These are phyloP conservation scores for Spencermartinsiella ligniputridi DNA, from an alignment of 1,139 yeast species.

Conservation along the genomic window DNA sequence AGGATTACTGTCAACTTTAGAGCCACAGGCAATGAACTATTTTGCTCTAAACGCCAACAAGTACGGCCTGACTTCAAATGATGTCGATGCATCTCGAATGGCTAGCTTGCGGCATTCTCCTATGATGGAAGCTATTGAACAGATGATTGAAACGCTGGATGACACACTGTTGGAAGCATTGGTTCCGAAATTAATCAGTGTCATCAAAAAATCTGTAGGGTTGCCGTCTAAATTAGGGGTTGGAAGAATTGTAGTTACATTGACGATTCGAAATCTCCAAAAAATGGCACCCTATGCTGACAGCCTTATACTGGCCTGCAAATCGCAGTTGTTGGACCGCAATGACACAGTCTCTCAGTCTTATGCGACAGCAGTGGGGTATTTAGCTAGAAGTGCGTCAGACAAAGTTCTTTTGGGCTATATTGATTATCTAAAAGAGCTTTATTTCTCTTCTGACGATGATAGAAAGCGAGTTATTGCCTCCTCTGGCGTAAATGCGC, in stretches of 20 bases:
- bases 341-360: constrained; percentile 71
- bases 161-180: constrained; percentile 47
- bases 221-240: constrained; percentile 90
- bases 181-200: constrained; percentile 42
- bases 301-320: constrained; percentile 52
- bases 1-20: constrained; percentile 74
- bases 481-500: constrained; percentile 60
- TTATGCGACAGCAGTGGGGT: constrained; percentile 79
- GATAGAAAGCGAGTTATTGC: constrained; percentile 49
- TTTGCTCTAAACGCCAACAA: constrained; percentile 85
- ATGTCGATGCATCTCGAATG: constrained; percentile 73
- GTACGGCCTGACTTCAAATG: constrained; percentile 65
- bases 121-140: constrained; percentile 82
- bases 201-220: constrained; percentile 72
- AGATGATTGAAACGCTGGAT: constrained; percentile 45
- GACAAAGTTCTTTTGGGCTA: constrained; percentile 52
- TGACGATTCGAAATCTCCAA: constrained; percentile 56
- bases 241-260: constrained; percentile 64
- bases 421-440: constrained; percentile 45
- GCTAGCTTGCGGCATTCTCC: constrained; percentile 78
- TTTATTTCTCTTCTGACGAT: constrained; percentile 59
- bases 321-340: constrained; percentile 59
- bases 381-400: constrained; percentile 61
- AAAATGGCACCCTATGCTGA: constrained; percentile 59
- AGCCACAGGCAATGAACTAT: constrained; percentile 87